Conservation (phyloP, 1,139 yeast genomes). For the Candida dubliniensis region DNA sequence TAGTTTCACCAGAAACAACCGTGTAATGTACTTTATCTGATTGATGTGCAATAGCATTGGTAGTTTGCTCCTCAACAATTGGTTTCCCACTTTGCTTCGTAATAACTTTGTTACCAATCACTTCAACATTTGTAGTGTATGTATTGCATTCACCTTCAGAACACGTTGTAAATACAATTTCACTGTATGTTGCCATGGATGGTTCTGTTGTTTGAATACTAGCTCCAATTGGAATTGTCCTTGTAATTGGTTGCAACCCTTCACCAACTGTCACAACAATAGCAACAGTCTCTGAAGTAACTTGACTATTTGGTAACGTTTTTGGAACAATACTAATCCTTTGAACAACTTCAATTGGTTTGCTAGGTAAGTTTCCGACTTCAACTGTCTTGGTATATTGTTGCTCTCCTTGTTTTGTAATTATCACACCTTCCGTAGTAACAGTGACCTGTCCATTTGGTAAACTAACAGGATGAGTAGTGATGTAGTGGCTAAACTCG, state of each 20-base stretch:
- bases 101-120: neutral
- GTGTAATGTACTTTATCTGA: no score
- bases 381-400: neutral
- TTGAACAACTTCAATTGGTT: neutral
- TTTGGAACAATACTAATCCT: neutral
- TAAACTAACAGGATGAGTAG: neutral
- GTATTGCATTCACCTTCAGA: neutral
- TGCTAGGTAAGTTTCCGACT: neutral
- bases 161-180: neutral
- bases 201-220: neutral
- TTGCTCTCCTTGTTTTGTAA: neutral
- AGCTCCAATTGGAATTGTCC: neutral
- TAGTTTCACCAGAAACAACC: no score
- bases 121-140: neutral
- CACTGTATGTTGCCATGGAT: neutral
- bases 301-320: neutral
- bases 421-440: neutral
- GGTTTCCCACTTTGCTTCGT: neutral
- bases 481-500: neutral
- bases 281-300: neutral
- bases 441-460: neutral
- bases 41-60: neutral
- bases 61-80: neutral
- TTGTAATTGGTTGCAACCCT: neutral
- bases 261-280: neutral